Percentiles rank a stretch among this genome's conserved stretches.
Conservation (phyloP, 1,284 basidiomycete species). For the Tylopilus sp. region DNA sequence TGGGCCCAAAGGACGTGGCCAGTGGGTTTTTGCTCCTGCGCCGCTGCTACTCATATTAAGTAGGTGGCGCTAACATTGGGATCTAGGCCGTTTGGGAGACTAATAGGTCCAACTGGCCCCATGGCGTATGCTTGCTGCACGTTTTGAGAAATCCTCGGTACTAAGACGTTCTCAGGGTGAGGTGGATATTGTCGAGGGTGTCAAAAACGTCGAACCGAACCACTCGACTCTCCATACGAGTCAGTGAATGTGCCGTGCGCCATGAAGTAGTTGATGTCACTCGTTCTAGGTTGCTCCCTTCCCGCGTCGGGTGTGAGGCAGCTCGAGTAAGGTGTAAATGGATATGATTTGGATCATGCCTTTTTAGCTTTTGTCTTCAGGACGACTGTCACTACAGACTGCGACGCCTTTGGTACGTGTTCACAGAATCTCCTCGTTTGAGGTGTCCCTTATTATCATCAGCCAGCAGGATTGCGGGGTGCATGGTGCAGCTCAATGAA, state of each 20-base stretch:
- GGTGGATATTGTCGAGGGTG: slow-evolving; percentile 39
- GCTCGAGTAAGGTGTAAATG: slow-evolving; percentile 17
- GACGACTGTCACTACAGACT: slow-evolving; percentile 26
- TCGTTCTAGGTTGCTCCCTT: slow-evolving; percentile 21
- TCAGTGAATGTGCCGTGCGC: slow-evolving; percentile 1
- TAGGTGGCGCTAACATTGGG: slow-evolving; percentile 6
- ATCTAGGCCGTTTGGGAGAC: slow-evolving; percentile 49
- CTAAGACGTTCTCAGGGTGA: slow-evolving; percentile 38
- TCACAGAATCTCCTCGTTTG: not conserved
- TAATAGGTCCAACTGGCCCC: slow-evolving; percentile 48
- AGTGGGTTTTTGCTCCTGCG: slow-evolving; percentile 15
- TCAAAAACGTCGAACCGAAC: slow-evolving; percentile 36
- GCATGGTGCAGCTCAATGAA: slow-evolving; percentile 40
- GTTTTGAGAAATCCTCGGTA: not conserved
- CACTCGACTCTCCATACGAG: slow-evolving; percentile 44
- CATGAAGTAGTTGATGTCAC: not conserved
- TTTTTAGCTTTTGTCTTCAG: slow-evolving; percentile 2
- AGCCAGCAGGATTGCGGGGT: slow-evolving; percentile 43
- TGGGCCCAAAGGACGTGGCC: slow-evolving; percentile 44
- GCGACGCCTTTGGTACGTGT: slow-evolving; percentile 34
- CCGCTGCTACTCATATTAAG: not conserved
- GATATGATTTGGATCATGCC: slow-evolving; percentile 4
- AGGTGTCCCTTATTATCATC: slow-evolving; percentile 1
- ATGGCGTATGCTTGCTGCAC: slow-evolving; percentile 31
- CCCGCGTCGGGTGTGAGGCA: slow-evolving; percentile 23